These are phyloP conservation scores for Penicillium cosmopolitanum DNA, from an alignment of 495 filamentous ascomycete genomes.

Conservation along the genomic window DNA sequence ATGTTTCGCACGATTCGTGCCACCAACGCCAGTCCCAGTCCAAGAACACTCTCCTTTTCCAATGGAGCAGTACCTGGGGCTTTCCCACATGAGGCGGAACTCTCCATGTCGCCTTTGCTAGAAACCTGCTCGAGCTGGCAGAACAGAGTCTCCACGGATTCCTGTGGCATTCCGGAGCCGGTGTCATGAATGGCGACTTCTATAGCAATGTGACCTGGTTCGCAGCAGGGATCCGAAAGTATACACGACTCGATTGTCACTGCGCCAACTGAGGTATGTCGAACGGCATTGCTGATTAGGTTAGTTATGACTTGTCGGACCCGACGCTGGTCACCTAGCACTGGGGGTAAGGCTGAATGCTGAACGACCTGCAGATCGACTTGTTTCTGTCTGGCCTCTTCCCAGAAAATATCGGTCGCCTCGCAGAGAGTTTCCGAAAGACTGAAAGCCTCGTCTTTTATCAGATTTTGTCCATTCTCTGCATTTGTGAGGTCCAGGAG, in stretches of 20 bases:
- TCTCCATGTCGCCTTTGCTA: slow-evolving; percentile 50
- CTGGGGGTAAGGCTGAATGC: slow-evolving; percentile 71
- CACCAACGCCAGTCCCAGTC: slow-evolving; percentile 82
- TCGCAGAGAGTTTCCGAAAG: slow-evolving; percentile 72
- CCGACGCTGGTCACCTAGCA: slow-evolving; percentile 83
- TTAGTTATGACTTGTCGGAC: slow-evolving; percentile 84
- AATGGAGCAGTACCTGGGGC: slow-evolving; percentile 15
- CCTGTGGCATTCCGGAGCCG: slow-evolving; percentile 75
- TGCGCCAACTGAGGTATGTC: slow-evolving; percentile 69
- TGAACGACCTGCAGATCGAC: slow-evolving; percentile 69
- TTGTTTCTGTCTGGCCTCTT: slow-evolving; percentile 74
- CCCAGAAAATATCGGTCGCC: slow-evolving; percentile 71
- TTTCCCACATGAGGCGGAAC: slow-evolving; percentile 36
- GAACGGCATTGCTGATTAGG: slow-evolving; percentile 79
- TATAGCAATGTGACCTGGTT: slow-evolving; percentile 56
- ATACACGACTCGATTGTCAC: slow-evolving; percentile 72
- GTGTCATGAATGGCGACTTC: slow-evolving; percentile 80
- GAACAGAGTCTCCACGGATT: slow-evolving; percentile 76
- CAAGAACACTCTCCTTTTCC: slow-evolving; percentile 55
- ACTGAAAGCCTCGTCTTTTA: slow-evolving; percentile 80
- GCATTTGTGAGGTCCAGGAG: slow-evolving; percentile 86
- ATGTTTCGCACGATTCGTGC: slow-evolving; percentile 82
- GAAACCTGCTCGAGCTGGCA: slow-evolving; percentile 84
- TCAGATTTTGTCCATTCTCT: slow-evolving; percentile 74
- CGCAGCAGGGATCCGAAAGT: slow-evolving; percentile 31